Base-by-base conservation (phyloP, 2,329 filamentous ascomycete species). In the Pleoardoris graminearum region DNA sequence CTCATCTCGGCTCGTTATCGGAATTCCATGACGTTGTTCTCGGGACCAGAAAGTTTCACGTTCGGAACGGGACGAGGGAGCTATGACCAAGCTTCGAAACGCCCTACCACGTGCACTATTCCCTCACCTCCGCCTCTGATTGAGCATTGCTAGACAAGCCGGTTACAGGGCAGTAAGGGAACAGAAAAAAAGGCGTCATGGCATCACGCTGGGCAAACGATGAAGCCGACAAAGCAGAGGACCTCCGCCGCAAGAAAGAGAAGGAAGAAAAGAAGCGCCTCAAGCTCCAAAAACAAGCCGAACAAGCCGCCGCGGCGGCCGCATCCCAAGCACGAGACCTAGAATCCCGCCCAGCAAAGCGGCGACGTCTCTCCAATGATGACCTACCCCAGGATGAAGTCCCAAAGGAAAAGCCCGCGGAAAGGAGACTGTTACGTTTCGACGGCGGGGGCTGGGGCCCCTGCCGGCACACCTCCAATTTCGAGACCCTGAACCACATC, bases 401-500 rank as follows among this genome's bases (percentile, higher is more conserved):
- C 48, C 32, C 57, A 65, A 64, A 48, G n/a, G 46, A 68, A 21
- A 42, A 42, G 37, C 55, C 52, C 42, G 62, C 61, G 39, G 76
- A 79, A 30, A 74, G 82, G 1, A 84, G 81, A 58, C 78, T 96
- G 2, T 75, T 97, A 36, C 85, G 88, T 10, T 92, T 95, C 67
- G 82, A 88, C 8, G 79, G 80, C 12, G 82, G 83, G 8, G 74
- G 78, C 61, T 96, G 91, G 85, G 82, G 84, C 51, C 80, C 83
- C 3, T 89, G 88, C 67, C 82, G 89, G 54, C 89, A 89, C 69
- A 88, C 96, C 22, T 88, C 93, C 67, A 87, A 90, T 68, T 99
- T 92, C 76, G 90, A 97, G 66, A 89, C 90, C 62, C 80, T 99
- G 51, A 99, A 99, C 73, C 89, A 94, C 70, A 99, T 99, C 66